These are phyloP conservation scores for Coemansia sp. DNA, from an alignment of 192 early-diverging fungal species.

Conservation along the genomic window DNA sequence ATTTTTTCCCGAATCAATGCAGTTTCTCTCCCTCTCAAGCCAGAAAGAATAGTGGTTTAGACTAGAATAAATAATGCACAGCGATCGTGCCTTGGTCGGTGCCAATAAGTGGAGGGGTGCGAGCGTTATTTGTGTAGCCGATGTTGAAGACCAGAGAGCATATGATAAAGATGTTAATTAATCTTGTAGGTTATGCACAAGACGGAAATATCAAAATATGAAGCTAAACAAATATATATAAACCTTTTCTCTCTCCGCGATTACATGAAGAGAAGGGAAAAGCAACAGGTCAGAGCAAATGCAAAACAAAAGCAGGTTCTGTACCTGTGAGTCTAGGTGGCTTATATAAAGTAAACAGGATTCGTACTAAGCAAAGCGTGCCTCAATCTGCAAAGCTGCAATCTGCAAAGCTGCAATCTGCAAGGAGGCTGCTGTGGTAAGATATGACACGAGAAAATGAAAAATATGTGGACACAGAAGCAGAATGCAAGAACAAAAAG, in stretches of 20 bases:
- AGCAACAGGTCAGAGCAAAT: background rate
- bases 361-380: background rate
- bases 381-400: background rate
- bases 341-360: conserved; percentile 6
- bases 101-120: too few species aligned
- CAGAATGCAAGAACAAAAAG: conserved; percentile 1
- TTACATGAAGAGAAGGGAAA: background rate
- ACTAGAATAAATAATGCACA: background rate
- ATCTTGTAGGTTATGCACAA: background rate
- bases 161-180: background rate
- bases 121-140: background rate
- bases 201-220: background rate
- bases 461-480: conserved; percentile 1
- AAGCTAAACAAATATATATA: background rate
- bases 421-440: conserved; percentile 5
- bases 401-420: conserved; percentile 4
- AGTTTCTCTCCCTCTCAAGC: too few species aligned
- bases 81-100: background rate
- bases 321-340: background rate
- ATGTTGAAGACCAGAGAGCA: background rate
- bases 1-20: conserved; percentile 4
- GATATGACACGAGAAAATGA: background rate
- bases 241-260: background rate
- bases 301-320: background rate
- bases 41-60: too few species aligned